phyloP scores from a whole-genome alignment of 1,284 basidiomycete genomes.

The Salmacisia buchloeana region DNA sequence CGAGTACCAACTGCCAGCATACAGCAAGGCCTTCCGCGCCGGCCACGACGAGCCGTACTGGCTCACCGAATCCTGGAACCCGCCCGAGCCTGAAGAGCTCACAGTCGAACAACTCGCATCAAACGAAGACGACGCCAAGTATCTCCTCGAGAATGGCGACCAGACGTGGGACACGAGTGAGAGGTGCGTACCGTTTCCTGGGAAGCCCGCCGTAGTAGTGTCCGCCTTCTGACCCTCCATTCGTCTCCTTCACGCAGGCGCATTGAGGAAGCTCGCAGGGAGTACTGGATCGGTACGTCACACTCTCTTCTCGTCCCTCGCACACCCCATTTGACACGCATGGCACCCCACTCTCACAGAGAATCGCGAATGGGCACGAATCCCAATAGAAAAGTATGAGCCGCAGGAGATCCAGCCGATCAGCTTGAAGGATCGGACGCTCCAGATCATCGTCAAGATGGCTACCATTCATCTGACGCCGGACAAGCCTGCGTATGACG shows the following conservation, averaged over 20 bases:
- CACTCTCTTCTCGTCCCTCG: constrained; percentile 50
- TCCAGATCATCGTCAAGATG: constrained; percentile 59
- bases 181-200: neutral
- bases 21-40: neutral
- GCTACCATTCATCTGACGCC: constrained; percentile 54
- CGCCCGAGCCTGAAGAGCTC: constrained; percentile 1
- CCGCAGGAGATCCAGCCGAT: constrained; percentile 46
- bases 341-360: constrained; percentile 46
- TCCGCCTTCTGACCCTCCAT: neutral
- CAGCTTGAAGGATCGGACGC: constrained; percentile 19
- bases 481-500: constrained; percentile 52
- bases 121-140: neutral
- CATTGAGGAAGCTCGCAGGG: constrained; percentile 13
- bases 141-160: neutral
- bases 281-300: constrained; percentile 40
- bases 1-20: constrained; percentile 48
- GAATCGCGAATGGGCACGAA: constrained; percentile 48
- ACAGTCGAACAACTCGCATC: neutral
- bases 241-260: neutral
- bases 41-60: neutral
- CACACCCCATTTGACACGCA: constrained; percentile 16
- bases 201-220: neutral
- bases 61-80: constrained; percentile 7
- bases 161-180: neutral
- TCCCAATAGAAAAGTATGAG: constrained; percentile 19